phyloP scores from a whole-genome alignment of 495 filamentous ascomycete genomes.

The Cercophora newfieldiana region DNA sequence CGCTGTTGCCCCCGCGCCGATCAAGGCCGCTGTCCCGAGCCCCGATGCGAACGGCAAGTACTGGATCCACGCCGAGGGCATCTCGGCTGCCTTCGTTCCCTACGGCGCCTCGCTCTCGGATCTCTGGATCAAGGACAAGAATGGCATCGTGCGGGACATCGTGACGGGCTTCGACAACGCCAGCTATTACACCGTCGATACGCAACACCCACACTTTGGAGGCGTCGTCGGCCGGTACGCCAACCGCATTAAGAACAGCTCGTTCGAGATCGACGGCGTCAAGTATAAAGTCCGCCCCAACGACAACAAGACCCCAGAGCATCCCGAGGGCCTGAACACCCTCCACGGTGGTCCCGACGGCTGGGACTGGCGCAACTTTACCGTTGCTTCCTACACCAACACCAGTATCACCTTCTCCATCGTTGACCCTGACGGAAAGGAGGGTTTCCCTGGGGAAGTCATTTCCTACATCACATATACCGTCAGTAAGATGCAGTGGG shows the following conservation, averaged over 20 bases:
- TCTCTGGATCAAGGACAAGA: constrained; percentile 69
- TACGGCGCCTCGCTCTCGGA: constrained; percentile 79
- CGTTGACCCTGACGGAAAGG: constrained; percentile 65
- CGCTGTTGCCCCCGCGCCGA: not conserved
- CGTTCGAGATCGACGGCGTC: constrained; percentile 67
- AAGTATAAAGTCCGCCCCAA: constrained; percentile 67
- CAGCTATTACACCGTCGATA: constrained; percentile 65
- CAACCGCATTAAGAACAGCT: constrained; percentile 85
- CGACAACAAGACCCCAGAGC: constrained; percentile 58
- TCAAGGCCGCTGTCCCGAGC: constrained; percentile 13
- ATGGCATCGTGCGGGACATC: constrained; percentile 65
- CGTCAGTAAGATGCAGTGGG: constrained; percentile 49
- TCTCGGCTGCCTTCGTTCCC: constrained; percentile 71
- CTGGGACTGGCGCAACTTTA: constrained; percentile 82
- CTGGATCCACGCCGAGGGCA: constrained; percentile 69
- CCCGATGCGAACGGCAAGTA: constrained; percentile 61
- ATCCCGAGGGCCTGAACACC: constrained; percentile 61
- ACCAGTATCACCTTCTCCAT: constrained; percentile 78
- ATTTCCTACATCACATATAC: constrained; percentile 77
- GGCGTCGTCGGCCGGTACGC: constrained; percentile 79
- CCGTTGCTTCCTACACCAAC: constrained; percentile 64
- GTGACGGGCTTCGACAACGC: constrained; percentile 80
- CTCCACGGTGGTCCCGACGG: constrained; percentile 81
- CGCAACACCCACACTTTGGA: constrained; percentile 72
- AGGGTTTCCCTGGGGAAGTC: constrained; percentile 81